Percentiles rank a stretch among this genome's conserved stretches.
These are phyloP conservation scores for Petunia axillaris DNA, from an alignment of 257 asterid genomes.

Conservation along the genomic window DNA sequence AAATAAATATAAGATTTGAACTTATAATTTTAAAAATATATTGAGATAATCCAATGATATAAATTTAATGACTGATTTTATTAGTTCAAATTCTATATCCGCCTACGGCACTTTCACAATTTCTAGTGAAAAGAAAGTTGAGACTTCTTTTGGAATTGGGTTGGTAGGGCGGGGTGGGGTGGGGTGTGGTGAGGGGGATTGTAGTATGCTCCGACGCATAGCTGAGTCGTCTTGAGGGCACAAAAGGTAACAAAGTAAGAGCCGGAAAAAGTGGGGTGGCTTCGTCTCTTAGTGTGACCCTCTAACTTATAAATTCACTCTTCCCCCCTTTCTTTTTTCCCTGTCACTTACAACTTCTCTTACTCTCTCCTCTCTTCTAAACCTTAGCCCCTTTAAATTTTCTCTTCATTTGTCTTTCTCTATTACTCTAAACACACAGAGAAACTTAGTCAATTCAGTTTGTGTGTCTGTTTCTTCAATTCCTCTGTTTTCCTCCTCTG, in stretches of 20 bases:
- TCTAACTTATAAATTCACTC: conserved; percentile 62
- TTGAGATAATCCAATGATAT: no score
- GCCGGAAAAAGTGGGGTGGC: conserved; percentile 43
- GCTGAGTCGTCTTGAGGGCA: conserved; percentile 36
- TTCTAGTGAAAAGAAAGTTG: no score
- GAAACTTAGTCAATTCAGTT: background rate
- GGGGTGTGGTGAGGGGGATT: background rate
- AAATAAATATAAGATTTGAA: no score
- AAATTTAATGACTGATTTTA: no score
- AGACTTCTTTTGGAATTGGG: no score
- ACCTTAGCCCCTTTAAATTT: background rate
- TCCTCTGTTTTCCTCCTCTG: conserved; percentile 44
- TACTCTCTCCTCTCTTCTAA: conserved; percentile 5
- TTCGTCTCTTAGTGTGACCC: conserved; percentile 40
- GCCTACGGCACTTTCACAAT: no score
- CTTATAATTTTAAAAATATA: no score
- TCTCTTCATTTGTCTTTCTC: conserved; percentile 10
- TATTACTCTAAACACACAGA: background rate
- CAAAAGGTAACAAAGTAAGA: conserved; percentile 32
- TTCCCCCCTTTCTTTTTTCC: conserved; percentile 31
- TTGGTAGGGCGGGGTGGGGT: no score
- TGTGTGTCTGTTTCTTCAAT: background rate
- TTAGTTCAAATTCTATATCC: no score
- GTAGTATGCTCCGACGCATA: conserved; percentile 1
- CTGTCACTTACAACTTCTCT: conserved; percentile 30